These are phyloP conservation scores for Phyllosticta paracitricarpa DNA, from an alignment of 2,329 filamentous ascomycete genomes.

Conservation along the genomic window DNA sequence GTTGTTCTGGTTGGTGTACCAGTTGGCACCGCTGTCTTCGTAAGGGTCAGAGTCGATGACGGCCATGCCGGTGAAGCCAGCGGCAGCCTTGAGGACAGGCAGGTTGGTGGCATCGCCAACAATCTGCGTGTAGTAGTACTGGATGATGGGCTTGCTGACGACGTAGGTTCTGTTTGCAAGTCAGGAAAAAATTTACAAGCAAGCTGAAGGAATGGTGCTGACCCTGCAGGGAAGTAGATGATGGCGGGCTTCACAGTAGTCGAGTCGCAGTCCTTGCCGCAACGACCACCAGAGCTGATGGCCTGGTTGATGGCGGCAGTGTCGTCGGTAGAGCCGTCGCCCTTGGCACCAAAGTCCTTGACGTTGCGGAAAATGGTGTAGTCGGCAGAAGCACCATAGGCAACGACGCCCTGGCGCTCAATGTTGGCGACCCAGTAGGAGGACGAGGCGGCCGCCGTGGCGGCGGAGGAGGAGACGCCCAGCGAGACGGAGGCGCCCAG, in stretches of 20 bases:
- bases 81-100: constrained; percentile 60
- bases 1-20: constrained; percentile 46
- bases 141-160: constrained; percentile 67
- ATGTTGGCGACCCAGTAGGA: constrained; percentile 65
- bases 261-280: constrained; percentile 72
- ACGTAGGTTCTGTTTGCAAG: constrained; percentile 51
- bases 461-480: constrained; percentile 11
- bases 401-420: constrained; percentile 56
- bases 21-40: constrained; percentile 44
- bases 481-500: constrained; percentile 17
- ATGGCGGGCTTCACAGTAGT: constrained; percentile 74
- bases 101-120: constrained; percentile 66
- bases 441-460: constrained; percentile 16
- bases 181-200: background rate
- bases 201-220: background rate
- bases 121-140: constrained; percentile 90
- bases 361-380: constrained; percentile 54
- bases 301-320: constrained; percentile 81
- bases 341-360: constrained; percentile 34
- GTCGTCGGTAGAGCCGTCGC: constrained; percentile 65
- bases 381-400: constrained; percentile 47
- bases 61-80: constrained; percentile 67
- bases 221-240: constrained; percentile 80
- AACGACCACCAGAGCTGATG: constrained; percentile 67
- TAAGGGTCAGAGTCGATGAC: constrained; percentile 88